Evolutionary conservation across 169 alveolate species (phyloP), one percentile per base, ranked within the genome.

Genomic region (Babesia divergens): DNA sequence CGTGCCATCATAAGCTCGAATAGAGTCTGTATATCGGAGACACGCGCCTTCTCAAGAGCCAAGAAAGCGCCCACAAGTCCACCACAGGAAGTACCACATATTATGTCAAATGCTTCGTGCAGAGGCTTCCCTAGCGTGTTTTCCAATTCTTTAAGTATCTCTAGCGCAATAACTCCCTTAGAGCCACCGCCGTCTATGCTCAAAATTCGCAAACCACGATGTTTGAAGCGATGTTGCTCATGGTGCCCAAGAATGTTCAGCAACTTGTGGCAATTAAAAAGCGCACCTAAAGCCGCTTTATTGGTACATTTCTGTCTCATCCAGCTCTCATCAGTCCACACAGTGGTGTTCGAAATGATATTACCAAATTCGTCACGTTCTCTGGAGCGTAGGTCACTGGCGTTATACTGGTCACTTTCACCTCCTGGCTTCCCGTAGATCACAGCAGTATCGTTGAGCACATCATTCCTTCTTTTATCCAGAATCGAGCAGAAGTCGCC

Each of bases 61-160:
- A 91, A 58, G 32, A 91, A 65, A 6, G 91, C 69, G 26, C 93
- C 93, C 31, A 92, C 56, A 26, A 92, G 59, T 13, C 93, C 95
- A 11, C 96, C 96, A 16, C 95, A 89, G 42, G 94, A 89, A 1
- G 95, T 92, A 13, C 95, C 96, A 59, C 95, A 89, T 35, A 92
- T 82, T 44, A 92, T 62, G 80, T 92, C 96, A 50, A 92, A 92
- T 22, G 62, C 75, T 50, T 87, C 94, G 54, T 90, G 86, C 32
- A 89, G 42, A 65, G 92, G 89, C 77, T 32, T 18, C 26, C 46
- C 90, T 43, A 49, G 37, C 64, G 43, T 66, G 34, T 51, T 77
- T 72, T 52, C 84, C 58, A 71, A 69, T 9, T 58, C 59, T 69
- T 79, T 81, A 58, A 92, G 55, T 20, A 92, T 77, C 64, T 91